Evolutionary conservation across 208 protist species (phyloP), one percentile per base, ranked within the genome.

Genomic region (Leishmania guyanensis): DNA sequence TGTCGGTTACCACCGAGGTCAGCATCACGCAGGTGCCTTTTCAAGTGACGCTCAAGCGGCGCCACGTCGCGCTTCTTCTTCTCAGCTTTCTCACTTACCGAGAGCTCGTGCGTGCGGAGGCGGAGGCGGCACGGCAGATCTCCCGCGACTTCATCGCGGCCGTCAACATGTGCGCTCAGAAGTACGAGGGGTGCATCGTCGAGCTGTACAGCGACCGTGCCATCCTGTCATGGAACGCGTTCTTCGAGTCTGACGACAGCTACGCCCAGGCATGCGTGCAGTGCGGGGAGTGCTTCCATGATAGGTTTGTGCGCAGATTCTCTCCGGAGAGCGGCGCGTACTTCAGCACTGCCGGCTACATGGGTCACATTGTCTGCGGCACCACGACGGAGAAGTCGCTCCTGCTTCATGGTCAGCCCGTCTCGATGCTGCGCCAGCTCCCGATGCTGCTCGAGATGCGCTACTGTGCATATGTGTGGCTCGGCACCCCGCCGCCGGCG

Each of bases 161-260:
- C n/a, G 76, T 91, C 29, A 82, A 79, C 26, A 50, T 82, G 20
- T 53, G 84, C 17, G 78, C 76, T n/a, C 80, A 85, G 36, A 76
- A 43, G 66, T 84, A 85, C 77, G 17, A 83, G 56, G 89, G 79
- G 20, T 80, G 74, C 51, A 54, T 92, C 16, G 68, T 88, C 8
- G 81, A 84, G 77, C 79, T 83, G 66, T 77, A 76, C 51, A 74
- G 85, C 36, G 87, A 92, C 69, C 87, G 82, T 46, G 80, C 91
- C 60, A 86, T 84, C 50, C 53, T 89, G 43, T 76, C 81, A 17
- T 94, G 89, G 91, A 92, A 91, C 72, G 78, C 69, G 6, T 82
- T 84, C 56, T 36, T 60, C 43, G 54, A 68, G 54, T 62, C 54
- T 14, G 8, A 36, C 43, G 78, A 66, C 56, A 72, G 70, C 56